Conservation (phyloP, 208 protist genomes). For the Leishmania martiniquensis region DNA sequence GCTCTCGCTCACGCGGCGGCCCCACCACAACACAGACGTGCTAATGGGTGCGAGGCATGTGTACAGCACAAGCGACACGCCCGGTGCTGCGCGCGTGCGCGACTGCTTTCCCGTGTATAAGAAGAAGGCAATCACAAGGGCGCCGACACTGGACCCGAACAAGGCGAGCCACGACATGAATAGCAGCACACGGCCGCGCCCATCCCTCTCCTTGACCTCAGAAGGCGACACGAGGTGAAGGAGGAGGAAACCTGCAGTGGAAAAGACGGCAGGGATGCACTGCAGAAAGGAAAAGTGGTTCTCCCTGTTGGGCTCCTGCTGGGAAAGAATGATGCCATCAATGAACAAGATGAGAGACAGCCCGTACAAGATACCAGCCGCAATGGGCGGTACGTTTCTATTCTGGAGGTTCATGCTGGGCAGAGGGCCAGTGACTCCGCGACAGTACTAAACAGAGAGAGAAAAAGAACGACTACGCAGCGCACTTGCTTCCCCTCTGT, state of each 20-base stretch:
- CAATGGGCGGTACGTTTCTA: constrained; percentile 30
- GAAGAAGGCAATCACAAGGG: constrained; percentile 55
- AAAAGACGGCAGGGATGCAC: constrained; percentile 71
- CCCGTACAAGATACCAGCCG: constrained; percentile 64
- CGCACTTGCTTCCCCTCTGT: neutral
- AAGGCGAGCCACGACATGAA: constrained; percentile 78
- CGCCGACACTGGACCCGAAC: constrained; percentile 57
- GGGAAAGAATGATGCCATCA: constrained; percentile 54
- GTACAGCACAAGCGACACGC: constrained; percentile 62
- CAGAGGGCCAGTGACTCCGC: too few relatives aligned
- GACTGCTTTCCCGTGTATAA: constrained; percentile 53
- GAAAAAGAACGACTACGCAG: neutral
- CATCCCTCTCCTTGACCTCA: constrained; percentile 59
- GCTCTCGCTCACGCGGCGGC: constrained; percentile 36
- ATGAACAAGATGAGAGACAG: constrained; percentile 58
- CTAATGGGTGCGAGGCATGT: constrained; percentile 63
- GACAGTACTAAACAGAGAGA: neutral
- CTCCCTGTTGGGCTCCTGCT: constrained; percentile 36
- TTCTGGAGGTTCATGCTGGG: constrained; percentile 14
- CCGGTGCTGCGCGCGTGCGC: constrained; percentile 45
- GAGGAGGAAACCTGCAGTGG: constrained; percentile 64
- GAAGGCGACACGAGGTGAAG: constrained; percentile 61
- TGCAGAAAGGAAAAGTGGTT: constrained; percentile 60
- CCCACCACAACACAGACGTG: constrained; percentile 74
- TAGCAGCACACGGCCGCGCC: constrained; percentile 57